These are phyloP conservation scores for Stylosanthes scabra DNA, from an alignment of 331 rosid genomes.

Conservation along the genomic window DNA sequence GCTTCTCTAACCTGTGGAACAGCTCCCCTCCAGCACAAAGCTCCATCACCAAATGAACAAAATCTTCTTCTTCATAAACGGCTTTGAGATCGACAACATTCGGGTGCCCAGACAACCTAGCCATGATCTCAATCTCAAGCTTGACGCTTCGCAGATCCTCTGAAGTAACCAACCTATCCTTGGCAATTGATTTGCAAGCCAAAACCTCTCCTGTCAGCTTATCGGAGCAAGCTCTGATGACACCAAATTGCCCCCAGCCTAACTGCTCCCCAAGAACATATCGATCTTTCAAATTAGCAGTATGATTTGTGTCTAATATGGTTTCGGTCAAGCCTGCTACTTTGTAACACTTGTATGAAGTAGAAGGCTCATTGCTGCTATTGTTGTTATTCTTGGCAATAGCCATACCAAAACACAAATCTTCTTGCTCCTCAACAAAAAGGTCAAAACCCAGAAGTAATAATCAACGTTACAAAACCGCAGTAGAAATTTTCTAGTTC, in stretches of 20 bases:
- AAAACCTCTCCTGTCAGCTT: slow-evolving; percentile 71
- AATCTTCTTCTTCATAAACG: slow-evolving; percentile 81
- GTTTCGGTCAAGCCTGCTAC: slow-evolving; percentile 66
- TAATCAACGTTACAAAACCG: no score
- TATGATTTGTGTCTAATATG: slow-evolving; percentile 61
- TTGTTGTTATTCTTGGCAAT: slow-evolving; percentile 55
- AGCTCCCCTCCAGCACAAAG: slow-evolving; percentile 97
- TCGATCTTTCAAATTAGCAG: slow-evolving; percentile 63
- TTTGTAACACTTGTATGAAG: slow-evolving; percentile 64
- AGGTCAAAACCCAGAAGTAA: slow-evolving; percentile 22
- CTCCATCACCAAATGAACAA: slow-evolving; percentile 93
- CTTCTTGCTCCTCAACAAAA: slow-evolving; percentile 40
- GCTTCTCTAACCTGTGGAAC: slow-evolving; percentile 79
- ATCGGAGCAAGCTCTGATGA: slow-evolving; percentile 74
- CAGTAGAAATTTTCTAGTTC: no score
- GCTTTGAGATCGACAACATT: slow-evolving; percentile 94
- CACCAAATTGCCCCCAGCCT: slow-evolving; percentile 92
- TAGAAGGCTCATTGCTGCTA: slow-evolving; percentile 49
- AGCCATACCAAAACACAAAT: slow-evolving; percentile 61
- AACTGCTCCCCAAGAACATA: slow-evolving; percentile 83
- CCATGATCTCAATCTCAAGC: slow-evolving; percentile 92
- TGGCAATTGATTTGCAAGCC: slow-evolving; percentile 89
- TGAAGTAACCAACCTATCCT: slow-evolving; percentile 76
- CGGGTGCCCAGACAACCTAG: slow-evolving; percentile 86
- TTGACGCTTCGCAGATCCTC: slow-evolving; percentile 80